Conservation (phyloP, 164 flowering plant genomes). For the Kingdonia uniflora region DNA sequence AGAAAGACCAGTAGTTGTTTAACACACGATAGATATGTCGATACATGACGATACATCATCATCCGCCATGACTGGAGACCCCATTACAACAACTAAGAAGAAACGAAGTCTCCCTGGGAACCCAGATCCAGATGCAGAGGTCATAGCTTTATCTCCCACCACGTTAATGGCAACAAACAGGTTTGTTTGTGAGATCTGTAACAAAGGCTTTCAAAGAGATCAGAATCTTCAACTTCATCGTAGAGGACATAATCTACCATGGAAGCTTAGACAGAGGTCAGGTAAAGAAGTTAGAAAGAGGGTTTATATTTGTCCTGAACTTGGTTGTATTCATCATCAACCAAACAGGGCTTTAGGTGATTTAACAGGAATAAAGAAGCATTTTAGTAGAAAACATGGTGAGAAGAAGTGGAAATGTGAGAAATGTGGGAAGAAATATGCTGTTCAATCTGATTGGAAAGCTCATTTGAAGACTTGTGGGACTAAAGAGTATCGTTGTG, state of each 20-base stretch:
- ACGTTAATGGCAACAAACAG: constrained; percentile 63
- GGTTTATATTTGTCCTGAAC: constrained; percentile 76
- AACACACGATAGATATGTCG: no score
- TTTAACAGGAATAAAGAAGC: constrained; percentile 82
- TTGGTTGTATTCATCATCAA: constrained; percentile 65
- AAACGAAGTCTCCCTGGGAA: constrained; percentile 78
- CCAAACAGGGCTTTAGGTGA: constrained; percentile 79
- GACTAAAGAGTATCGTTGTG: constrained; percentile 72
- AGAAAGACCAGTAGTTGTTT: no score
- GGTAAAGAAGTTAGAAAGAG: constrained; percentile 45
- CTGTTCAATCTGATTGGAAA: constrained; percentile 88
- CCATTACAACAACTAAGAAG: constrained; percentile 27
- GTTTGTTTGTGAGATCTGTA: constrained; percentile 73
- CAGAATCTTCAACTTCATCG: constrained; percentile 74
- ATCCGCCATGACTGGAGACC: no score
- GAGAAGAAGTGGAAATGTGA: constrained; percentile 96
- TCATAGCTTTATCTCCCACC: constrained; percentile 59
- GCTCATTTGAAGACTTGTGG: constrained; percentile 91
- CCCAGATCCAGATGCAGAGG: constrained; percentile 89
- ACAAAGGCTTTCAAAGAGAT: constrained; percentile 68
- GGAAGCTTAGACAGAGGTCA: constrained; percentile 66
- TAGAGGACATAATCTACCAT: constrained; percentile 65
- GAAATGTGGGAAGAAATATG: constrained; percentile 77
- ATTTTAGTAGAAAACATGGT: constrained; percentile 75
- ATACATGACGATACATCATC: no score